Conservation (phyloP, 73 alveolate species). For the Paramecium caudatum region DNA sequence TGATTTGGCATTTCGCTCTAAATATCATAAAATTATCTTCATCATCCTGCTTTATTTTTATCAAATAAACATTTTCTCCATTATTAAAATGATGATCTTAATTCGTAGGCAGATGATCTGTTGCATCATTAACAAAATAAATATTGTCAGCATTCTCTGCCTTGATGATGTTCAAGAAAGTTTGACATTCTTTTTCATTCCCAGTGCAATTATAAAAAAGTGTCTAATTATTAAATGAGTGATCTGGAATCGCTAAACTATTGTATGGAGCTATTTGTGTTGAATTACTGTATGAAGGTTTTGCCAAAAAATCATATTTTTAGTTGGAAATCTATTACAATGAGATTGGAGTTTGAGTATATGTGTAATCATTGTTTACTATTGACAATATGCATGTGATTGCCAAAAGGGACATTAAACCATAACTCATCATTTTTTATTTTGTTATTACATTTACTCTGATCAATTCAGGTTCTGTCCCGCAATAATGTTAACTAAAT, state of each 20-base stretch:
- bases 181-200: slow-evolving; percentile 24
- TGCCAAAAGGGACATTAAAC: slow-evolving; percentile 25
- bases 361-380: slow-evolving; percentile 9
- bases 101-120: not conserved
- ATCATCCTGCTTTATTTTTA: slow-evolving; percentile 19
- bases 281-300: not conserved
- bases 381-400: slow-evolving; percentile 8
- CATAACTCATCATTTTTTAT: slow-evolving; percentile 33
- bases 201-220: slow-evolving; percentile 46
- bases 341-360: not conserved
- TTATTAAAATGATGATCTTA: slow-evolving; percentile 7
- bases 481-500: not conserved
- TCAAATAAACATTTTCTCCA: slow-evolving; percentile 28
- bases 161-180: slow-evolving; percentile 3
- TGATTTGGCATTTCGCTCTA: slow-evolving; percentile 10
- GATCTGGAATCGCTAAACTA: slow-evolving; percentile 28
- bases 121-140: slow-evolving; percentile 29
- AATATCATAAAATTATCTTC: slow-evolving; percentile 32
- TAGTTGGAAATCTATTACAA: not conserved
- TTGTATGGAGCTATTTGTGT: not conserved
- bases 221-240: slow-evolving; percentile 5
- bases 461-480: not conserved
- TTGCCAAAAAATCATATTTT: slow-evolving; percentile 20
- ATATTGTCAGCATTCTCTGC: slow-evolving; percentile 29
- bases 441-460: slow-evolving; percentile 29